Conservation (phyloP, 2,329 filamentous ascomycete species). For the Neoarthrinium moseri region DNA sequence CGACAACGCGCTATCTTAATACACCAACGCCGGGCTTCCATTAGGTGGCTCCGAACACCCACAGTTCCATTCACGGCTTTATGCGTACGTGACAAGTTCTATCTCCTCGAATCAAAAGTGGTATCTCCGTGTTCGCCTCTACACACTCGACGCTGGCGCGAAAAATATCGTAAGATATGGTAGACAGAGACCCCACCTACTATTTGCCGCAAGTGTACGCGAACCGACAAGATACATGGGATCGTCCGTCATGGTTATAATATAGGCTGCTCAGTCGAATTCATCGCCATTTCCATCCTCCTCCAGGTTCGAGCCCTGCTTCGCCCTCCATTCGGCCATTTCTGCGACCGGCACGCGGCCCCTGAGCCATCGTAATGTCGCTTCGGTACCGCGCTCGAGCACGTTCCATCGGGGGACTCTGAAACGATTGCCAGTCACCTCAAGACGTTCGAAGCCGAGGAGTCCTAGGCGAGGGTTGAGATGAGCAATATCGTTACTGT, state of each 20-base stretch:
- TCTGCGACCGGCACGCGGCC: conserved; percentile 68
- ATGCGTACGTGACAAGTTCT: too few relatives aligned
- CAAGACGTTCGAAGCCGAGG: conserved; percentile 64
- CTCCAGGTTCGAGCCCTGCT: conserved; percentile 35
- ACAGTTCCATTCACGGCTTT: too few relatives aligned
- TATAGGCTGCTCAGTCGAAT: conserved; percentile 6
- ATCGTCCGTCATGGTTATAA: not conserved
- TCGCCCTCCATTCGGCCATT: conserved; percentile 54
- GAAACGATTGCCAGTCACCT: conserved; percentile 84
- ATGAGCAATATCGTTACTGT: conserved; percentile 81
- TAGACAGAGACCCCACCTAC: too few relatives aligned
- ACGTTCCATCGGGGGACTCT: conserved; percentile 82
- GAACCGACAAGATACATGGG: not conserved
- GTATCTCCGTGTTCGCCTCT: too few relatives aligned
- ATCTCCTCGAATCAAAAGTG: too few relatives aligned
- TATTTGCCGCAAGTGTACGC: too few relatives aligned
- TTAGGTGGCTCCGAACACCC: too few relatives aligned
- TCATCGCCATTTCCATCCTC: too few relatives aligned
- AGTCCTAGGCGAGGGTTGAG: conserved; percentile 80
- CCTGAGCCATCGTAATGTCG: conserved; percentile 76
- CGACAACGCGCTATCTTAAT: too few relatives aligned
- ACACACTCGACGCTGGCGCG: too few relatives aligned
- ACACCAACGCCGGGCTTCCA: too few relatives aligned
- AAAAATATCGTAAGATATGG: too few relatives aligned
- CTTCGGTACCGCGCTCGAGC: conserved; percentile 83